These are phyloP conservation scores for Polymyxa betae DNA, from an alignment of 208 protist genomes.

Conservation along the genomic window DNA sequence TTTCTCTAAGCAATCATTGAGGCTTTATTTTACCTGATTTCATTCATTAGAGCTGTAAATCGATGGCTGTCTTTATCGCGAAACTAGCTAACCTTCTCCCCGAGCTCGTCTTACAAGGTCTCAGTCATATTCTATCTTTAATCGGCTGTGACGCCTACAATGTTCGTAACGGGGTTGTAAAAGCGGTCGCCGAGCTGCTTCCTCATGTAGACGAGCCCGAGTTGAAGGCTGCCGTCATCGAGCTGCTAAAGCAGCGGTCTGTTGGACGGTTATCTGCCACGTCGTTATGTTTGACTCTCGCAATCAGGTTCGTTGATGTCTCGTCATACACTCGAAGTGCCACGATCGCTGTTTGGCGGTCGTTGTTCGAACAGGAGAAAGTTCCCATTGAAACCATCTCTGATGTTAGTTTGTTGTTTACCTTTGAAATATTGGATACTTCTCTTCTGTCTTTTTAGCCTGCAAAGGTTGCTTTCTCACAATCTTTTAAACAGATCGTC, in stretches of 20 bases:
- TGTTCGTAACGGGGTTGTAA: constrained; percentile 8
- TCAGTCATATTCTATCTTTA: not conserved
- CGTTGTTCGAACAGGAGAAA: not conserved
- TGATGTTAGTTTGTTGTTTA: not conserved
- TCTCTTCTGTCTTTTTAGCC: not conserved
- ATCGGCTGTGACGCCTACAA: not conserved
- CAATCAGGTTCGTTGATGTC: not conserved
- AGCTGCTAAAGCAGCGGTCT: not conserved
- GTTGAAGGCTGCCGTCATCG: not conserved
- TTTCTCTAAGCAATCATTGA: not conserved
- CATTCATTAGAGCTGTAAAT: constrained; percentile 36
- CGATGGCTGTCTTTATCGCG: not conserved
- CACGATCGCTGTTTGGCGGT: not conserved
- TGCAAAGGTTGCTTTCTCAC: no score
- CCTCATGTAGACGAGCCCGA: not conserved
- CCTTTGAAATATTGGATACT: not conserved
- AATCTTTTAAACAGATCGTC: no score
- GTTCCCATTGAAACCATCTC: not conserved
- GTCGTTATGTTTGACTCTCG: not conserved
- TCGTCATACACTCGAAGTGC: not conserved
- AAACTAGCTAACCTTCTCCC: not conserved
- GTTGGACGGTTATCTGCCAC: not conserved
- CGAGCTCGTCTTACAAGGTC: not conserved
- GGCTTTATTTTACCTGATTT: constrained; percentile 5
- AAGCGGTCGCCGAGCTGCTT: not conserved